These are phyloP conservation scores for Solanum chacoense DNA, from an alignment of 305 asterid genomes.

Conservation along the genomic window DNA sequence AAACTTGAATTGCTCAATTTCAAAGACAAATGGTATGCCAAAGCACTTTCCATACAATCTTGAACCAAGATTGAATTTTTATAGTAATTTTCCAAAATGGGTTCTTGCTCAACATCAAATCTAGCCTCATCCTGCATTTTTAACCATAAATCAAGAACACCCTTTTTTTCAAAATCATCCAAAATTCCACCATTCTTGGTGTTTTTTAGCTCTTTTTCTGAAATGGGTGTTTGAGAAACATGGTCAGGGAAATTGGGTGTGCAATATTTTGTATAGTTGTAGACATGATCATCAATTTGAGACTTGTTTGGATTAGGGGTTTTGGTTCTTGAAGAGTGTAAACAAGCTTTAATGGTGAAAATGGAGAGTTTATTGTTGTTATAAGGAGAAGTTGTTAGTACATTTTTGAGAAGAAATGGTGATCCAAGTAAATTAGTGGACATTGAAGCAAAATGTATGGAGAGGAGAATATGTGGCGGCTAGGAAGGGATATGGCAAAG, in stretches of 20 bases:
- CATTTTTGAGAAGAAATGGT: conserved; percentile 7
- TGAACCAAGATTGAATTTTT: conserved; percentile 40
- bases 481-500: background rate
- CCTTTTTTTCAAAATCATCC: conserved; percentile 1
- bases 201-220: conserved; percentile 5
- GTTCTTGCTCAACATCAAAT: conserved; percentile 49
- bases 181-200: background rate
- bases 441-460: conserved; percentile 10
- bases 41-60: conserved; percentile 46
- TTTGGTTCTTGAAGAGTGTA: conserved; percentile 37
- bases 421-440: conserved; percentile 28
- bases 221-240: conserved; percentile 24
- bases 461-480: background rate
- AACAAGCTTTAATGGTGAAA: conserved; percentile 45
- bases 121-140: conserved; percentile 57
- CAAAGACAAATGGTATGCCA: conserved; percentile 46
- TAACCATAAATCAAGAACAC: conserved; percentile 34
- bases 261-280: conserved; percentile 22
- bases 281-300: conserved; percentile 24
- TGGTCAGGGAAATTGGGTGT: conserved; percentile 29
- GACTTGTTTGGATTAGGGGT: conserved; percentile 15
- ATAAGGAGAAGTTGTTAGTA: background rate
- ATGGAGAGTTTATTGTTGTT: background rate
- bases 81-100: conserved; percentile 51
- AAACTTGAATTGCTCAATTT: conserved; percentile 45